Percentiles rank a stretch among this genome's conserved stretches.
Conservation (phyloP, 148 eudicot species). For the Fagopyrum homotropicum region DNA sequence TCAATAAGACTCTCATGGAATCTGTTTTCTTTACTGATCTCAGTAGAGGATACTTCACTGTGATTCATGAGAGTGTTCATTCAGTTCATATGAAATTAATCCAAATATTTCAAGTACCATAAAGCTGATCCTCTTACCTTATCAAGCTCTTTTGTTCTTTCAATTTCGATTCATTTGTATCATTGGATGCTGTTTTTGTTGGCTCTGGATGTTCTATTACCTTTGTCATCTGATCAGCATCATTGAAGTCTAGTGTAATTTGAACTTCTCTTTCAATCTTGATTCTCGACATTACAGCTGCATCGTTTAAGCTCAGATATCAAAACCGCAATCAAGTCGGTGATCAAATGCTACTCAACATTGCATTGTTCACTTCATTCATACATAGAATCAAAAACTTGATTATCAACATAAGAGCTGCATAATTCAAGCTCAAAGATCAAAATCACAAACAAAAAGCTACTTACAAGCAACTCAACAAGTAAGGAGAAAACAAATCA, state of each 20-base stretch:
- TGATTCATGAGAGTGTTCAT: background rate
- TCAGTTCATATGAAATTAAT: background rate
- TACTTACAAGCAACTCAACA: too few species aligned
- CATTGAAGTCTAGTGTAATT: slow-evolving; percentile 52
- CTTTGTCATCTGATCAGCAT: slow-evolving; percentile 29
- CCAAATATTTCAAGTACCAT: background rate
- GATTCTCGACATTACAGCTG: slow-evolving; percentile 84
- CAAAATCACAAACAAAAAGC: too few species aligned
- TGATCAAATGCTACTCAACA: background rate
- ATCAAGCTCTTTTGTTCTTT: slow-evolving; percentile 20
- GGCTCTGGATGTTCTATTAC: slow-evolving; percentile 22
- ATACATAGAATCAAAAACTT: background rate
- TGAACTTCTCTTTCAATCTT: slow-evolving; percentile 60
- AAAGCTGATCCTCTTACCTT: slow-evolving; percentile 18
- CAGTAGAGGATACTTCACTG: background rate
- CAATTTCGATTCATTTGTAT: background rate
- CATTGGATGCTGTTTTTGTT: slow-evolving; percentile 22
- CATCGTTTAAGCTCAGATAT: slow-evolving; percentile 10
- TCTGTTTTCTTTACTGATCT: slow-evolving; percentile 1
- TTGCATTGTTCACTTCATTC: background rate
- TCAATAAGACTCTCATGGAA: background rate
- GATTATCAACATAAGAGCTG: too few species aligned
- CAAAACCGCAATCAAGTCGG: background rate
- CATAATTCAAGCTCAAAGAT: too few species aligned
- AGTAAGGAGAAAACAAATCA: too few species aligned